Evolutionary conservation across 805 yeast genomes (phyloP).

Genomic region (Saccharomycopsis babjevae): DNA sequence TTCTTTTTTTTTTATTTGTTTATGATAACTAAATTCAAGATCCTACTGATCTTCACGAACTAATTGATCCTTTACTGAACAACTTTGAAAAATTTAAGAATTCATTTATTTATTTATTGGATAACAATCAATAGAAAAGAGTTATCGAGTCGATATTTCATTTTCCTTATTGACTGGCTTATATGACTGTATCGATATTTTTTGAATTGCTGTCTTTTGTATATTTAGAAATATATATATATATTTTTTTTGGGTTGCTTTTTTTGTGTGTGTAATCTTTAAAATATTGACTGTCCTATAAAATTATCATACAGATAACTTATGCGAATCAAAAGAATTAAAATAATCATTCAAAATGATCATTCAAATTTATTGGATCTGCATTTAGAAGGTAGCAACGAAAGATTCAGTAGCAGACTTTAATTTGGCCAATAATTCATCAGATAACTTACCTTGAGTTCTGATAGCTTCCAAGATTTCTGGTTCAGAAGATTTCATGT

Average conservation of each 20-base stretch:
- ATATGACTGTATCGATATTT: constrained; percentile 1
- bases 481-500: constrained; percentile 83
- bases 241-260: background rate
- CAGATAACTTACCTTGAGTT: constrained; percentile 81
- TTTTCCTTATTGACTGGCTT: background rate
- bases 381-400: constrained; percentile 69
- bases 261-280: background rate
- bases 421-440: constrained; percentile 78
- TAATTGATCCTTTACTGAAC: background rate
- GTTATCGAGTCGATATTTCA: background rate
- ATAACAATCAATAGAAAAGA: background rate
- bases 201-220: constrained; percentile 1
- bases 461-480: constrained; percentile 77
- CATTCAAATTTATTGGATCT: background rate
- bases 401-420: constrained; percentile 88
- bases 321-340: background rate
- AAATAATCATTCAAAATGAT: background rate
- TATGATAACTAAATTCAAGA: too few relatives aligned
- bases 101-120: background rate
- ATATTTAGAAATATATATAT: background rate
- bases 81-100: background rate
- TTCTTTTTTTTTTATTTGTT: too few relatives aligned
- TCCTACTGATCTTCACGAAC: too few relatives aligned
- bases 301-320: background rate
- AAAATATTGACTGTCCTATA: background rate